Evolutionary conservation across 139 green algal species (phyloP), one percentile per base, ranked within the genome.

Genomic region (Trebouxia sp.): DNA sequence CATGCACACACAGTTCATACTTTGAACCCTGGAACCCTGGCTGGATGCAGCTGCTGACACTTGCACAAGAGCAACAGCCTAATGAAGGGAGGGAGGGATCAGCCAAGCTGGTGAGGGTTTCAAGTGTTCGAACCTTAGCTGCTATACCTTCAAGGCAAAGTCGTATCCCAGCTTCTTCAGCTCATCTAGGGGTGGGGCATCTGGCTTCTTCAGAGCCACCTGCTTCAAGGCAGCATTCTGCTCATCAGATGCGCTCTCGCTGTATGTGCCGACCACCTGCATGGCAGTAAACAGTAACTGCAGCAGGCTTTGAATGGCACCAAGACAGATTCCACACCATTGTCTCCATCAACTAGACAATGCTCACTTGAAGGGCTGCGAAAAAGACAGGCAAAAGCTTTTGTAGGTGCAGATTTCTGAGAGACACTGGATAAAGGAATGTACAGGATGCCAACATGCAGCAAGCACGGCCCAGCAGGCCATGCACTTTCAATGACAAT

Each of bases 201-300:
- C 12, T 6, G 88, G 81, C 70, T 84, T 81, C 17, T 76, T 32
- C 62, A 80, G 41, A 37, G 85, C 89, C 66, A 92, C 47, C 76
- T 87, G 84, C 67, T 93, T 93, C 37, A 98, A 83, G 5, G 88
- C 88, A 22, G 86, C 88, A 58, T 90, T 89, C 72, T 98, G 92
- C 14, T 98, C 94, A 1, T 65, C 66, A 12, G 26, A 80, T 35
- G 91, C 91, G 7, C 90, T 82, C 85, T 98, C 94, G 81, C 97
- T 66, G 79, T 98, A 98, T 11, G 88, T 93, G 4, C 94, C 94
- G 15, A 96, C 84, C 76, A 98, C 87, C 39, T 84, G 70, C 43
- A 50, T 22, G n/a, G n/a, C n/a, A n/a, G n/a, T n/a, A n/a, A n/a
- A 58, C 14, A 58, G 17, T n/a, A 58, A 58, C 48, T 58, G 48